Evolutionary conservation across 75 land plant species (phyloP).

Genomic region (Chamaecyparis obtusa): DNA sequence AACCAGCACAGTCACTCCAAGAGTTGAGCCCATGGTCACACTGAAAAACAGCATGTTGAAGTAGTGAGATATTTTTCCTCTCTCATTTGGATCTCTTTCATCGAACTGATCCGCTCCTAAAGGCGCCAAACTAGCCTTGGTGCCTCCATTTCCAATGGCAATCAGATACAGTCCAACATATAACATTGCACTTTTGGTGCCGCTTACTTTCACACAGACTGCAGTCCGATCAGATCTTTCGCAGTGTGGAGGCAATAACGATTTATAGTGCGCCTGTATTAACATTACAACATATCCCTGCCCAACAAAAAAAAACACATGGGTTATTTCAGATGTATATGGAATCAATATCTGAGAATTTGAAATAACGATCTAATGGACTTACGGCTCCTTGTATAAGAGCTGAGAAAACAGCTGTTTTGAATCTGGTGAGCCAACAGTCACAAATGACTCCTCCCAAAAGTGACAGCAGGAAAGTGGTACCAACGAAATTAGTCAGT

Average conservation of each 20-base stretch:
- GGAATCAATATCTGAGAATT: too few relatives aligned
- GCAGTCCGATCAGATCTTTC: neutral
- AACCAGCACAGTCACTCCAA: too few relatives aligned
- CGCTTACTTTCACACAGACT: slow-evolving; percentile 34
- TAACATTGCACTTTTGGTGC: slow-evolving; percentile 37
- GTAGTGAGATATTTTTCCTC: slow-evolving; percentile 79
- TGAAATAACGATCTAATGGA: too few relatives aligned
- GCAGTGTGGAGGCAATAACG: slow-evolving; percentile 63
- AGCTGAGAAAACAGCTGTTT: slow-evolving; percentile 15
- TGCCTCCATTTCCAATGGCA: slow-evolving; percentile 84
- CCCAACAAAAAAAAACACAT: too few relatives aligned
- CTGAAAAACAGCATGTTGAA: slow-evolving; percentile 36
- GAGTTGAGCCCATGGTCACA: too few relatives aligned
- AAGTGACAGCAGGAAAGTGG: slow-evolving; percentile 26
- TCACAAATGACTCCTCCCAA: slow-evolving; percentile 38
- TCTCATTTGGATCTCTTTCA: slow-evolving; percentile 63
- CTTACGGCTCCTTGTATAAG: slow-evolving; percentile 20
- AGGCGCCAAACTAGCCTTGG: neutral
- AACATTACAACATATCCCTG: slow-evolving; percentile 83
- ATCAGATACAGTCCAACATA: slow-evolving; percentile 60
- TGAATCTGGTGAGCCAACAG: slow-evolving; percentile 21
- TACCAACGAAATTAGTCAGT: slow-evolving; percentile 39
- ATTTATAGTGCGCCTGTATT: slow-evolving; percentile 48
- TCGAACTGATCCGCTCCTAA: slow-evolving; percentile 31
- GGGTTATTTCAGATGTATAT: too few relatives aligned